Base-by-base conservation (phyloP, 108 stramenopile genomes). In the Mayamaea pseudoterrestris region DNA sequence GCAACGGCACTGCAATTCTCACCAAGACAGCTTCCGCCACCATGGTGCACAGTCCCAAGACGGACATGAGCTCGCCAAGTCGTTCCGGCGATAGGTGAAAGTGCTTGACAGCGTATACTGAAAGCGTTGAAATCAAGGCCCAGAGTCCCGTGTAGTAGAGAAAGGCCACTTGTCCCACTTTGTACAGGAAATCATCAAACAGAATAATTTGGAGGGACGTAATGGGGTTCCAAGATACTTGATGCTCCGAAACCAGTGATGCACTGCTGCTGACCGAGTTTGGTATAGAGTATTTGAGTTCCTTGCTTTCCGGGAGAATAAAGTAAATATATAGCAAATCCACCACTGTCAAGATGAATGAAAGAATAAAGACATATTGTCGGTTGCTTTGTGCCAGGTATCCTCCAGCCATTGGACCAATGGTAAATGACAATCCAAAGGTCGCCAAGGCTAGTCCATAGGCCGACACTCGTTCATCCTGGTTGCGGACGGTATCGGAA, bases 401-500 rank as follows among this genome's bases (percentile, higher is more conserved):
- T 29, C 93, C 93, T n/a, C 97, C 97, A 30, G 80, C 62, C 55
- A 90, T 69, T 14, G 97, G 94, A n/a, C 95, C 97, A 35, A 98
- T 71, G 7, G 93, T 94, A 57, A 94, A 96, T 41, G 76, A 79
- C 49, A 98, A 69, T 1, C 97, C 97, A 54, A 72, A 65, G 27
- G 63, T 96, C 5, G 95, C 95, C 54, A 98, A 57, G n/a, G 97
- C 97, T 39, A 96, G 44, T 27, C 97, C 97, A 63, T 93, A 98
- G 0, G 94, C 97, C 5, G 90, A 74, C 8, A 96, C 94, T 12
- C 95, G 76, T 37, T 80, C 73, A 32, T 85, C 65, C 22, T 66
- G 74, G 42, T 69, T 58, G 28, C 63, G 61, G 9, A 95, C 90
- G 18, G 90, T 76, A 67, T 98, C 97, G 12, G 81, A 70, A 31